Conservation (phyloP, 768 basidiomycete genomes). For the Suillus clintonianus region DNA sequence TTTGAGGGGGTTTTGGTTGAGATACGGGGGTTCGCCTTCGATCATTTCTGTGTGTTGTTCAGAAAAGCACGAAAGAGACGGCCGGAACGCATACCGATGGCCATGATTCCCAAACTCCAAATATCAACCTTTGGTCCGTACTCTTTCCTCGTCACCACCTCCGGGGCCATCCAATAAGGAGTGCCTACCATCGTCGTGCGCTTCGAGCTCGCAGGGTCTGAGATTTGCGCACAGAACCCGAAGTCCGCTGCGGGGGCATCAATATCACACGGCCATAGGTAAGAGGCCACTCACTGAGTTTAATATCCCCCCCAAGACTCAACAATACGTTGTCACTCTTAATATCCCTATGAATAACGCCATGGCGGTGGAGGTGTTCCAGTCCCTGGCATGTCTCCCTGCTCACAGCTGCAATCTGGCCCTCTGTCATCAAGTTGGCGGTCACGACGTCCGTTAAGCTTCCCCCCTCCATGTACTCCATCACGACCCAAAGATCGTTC, state of each 20-base stretch:
- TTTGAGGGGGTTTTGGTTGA: constrained; percentile 95
- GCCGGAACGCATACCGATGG: constrained; percentile 66
- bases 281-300: constrained; percentile 74
- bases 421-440: constrained; percentile 92
- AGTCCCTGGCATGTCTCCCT: constrained; percentile 92
- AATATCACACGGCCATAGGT: not conserved
- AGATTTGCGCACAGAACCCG: constrained; percentile 98
- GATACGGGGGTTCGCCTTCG: constrained; percentile 94
- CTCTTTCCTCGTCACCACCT: constrained; percentile 96
- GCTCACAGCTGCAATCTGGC: constrained; percentile 96
- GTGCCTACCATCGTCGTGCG: constrained; percentile 98
- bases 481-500: constrained; percentile 99
- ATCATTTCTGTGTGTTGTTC: constrained; percentile 79
- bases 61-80: constrained; percentile 7
- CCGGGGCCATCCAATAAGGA: constrained; percentile 99
- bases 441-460: constrained; percentile 92
- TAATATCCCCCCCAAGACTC: constrained; percentile 93
- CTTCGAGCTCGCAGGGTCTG: constrained; percentile 85
- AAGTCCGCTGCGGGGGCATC: constrained; percentile 72
- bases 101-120: constrained; percentile 96
- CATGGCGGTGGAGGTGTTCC: constrained; percentile 92
- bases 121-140: constrained; percentile 99
- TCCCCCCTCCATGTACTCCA: constrained; percentile 99
- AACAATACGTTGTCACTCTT: constrained; percentile 97
- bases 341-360: constrained; percentile 98